These are phyloP conservation scores for Primulina tabacum DNA, from an alignment of 257 asterid species.

Conservation along the genomic window DNA sequence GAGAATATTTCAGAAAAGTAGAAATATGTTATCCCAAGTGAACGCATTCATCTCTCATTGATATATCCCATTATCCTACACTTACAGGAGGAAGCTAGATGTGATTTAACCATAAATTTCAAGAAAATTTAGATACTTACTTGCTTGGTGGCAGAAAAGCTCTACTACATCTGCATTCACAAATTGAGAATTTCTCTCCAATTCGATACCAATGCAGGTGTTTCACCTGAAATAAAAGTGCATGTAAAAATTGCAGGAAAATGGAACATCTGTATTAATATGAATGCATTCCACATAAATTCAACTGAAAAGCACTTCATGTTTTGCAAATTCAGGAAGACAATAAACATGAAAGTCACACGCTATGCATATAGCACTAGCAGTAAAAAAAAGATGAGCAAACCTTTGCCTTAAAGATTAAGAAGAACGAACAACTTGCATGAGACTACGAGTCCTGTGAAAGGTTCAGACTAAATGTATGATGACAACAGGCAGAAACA, in stretches of 20 bases:
- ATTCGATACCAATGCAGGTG: conserved; percentile 91
- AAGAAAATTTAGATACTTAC: conserved; percentile 40
- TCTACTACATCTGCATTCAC: conserved; percentile 94
- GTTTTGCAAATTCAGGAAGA: conserved; percentile 1
- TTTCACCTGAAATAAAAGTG: conserved; percentile 62
- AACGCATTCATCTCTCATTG: background rate
- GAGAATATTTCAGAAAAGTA: too few species aligned
- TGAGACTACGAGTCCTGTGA: background rate
- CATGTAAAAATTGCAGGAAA: conserved; percentile 12
- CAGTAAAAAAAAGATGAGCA: background rate
- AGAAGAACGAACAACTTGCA: conserved; percentile 1
- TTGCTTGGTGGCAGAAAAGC: conserved; percentile 92
- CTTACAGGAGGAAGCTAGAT: conserved; percentile 10
- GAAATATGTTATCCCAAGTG: background rate
- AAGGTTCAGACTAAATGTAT: too few species aligned
- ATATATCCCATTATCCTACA: background rate
- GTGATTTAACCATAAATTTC: background rate
- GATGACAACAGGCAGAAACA: too few species aligned
- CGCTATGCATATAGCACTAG: background rate
- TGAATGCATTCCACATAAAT: conserved; percentile 13
- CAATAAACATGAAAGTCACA: background rate
- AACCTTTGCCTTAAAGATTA: background rate
- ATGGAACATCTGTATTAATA: conserved; percentile 2
- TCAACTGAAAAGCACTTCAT: conserved; percentile 16
- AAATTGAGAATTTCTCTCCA: conserved; percentile 72